Percentiles rank a stretch among this genome's conserved stretches.
phyloP scores from a whole-genome alignment of 768 basidiomycete genomes.

The Mycena epipterygia region DNA sequence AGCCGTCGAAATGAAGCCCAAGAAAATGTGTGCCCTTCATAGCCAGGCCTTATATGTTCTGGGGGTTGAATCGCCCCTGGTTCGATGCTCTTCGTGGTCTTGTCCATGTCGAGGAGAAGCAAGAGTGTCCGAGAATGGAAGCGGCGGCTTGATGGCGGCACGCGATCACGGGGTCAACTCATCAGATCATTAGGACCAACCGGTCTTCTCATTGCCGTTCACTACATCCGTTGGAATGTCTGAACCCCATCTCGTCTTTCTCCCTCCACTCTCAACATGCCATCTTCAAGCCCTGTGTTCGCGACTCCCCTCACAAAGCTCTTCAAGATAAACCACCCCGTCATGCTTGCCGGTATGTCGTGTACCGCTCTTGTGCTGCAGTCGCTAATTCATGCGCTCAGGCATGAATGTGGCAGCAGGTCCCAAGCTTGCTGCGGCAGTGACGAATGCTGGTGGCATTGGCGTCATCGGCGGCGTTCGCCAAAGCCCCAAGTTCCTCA shows the following conservation, averaged over 20 bases:
- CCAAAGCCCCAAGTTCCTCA: constrained; percentile 80
- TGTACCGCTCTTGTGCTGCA: not conserved
- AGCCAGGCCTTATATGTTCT: no score
- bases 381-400: not conserved
- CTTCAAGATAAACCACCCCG: constrained; percentile 86
- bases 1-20: no score
- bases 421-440: constrained; percentile 86
- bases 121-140: no score
- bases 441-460: constrained; percentile 92
- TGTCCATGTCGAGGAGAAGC: no score
- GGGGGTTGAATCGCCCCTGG: no score
- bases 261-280: constrained; percentile 58
- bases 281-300: constrained; percentile 75
- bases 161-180: no score
- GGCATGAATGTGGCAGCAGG: constrained; percentile 91
- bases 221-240: no score
- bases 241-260: not conserved
- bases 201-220: not conserved
- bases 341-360: constrained; percentile 82
- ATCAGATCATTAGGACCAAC: no score
- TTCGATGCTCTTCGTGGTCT: no score
- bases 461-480: constrained; percentile 91
- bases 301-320: constrained; percentile 80
- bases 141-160: no score
- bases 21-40: no score